Conservation (phyloP, 805 yeast genomes). For the Candida mattraensis region DNA sequence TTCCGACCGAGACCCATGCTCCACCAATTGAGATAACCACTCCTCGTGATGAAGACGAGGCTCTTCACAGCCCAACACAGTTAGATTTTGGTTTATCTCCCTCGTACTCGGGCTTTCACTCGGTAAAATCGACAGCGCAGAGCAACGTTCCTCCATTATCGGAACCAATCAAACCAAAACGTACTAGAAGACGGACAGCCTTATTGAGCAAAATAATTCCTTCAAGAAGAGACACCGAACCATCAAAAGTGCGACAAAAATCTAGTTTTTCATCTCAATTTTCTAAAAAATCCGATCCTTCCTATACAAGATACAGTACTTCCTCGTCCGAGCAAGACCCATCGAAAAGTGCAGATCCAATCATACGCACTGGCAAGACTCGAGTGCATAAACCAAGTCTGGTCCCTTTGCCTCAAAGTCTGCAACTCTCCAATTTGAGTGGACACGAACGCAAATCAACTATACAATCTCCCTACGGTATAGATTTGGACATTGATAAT, state of each 20-base stretch:
- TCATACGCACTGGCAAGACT: conserved; percentile 2
- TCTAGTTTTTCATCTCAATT: conserved; percentile 5
- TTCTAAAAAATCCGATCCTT: conserved; percentile 14
- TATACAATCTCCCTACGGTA: conserved; percentile 15
- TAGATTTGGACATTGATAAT: conserved; percentile 27
- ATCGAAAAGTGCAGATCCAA: too few relatives aligned
- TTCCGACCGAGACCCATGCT: conserved; percentile 1
- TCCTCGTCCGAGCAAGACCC: too few relatives aligned
- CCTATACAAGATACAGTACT: too few relatives aligned
- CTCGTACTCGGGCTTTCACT: conserved; percentile 33
- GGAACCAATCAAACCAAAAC: conserved; percentile 22
- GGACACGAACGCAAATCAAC: background rate
- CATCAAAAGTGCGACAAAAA: conserved; percentile 4
- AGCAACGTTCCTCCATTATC: conserved; percentile 17
- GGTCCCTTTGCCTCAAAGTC: conserved; percentile 11
- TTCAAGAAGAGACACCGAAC: conserved; percentile 29
- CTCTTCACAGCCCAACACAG: conserved; percentile 7
- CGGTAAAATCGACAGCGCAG: conserved; percentile 15
- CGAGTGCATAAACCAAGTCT: too few relatives aligned
- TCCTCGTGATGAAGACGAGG: background rate
- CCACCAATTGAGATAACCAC: background rate
- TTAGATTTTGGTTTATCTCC: conserved; percentile 17
- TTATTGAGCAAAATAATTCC: conserved; percentile 27
- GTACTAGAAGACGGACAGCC: conserved; percentile 23
- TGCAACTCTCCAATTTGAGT: conserved; percentile 5